phyloP scores from a whole-genome alignment of 169 alveolate genomes.

The Eimeria brunetti region DNA sequence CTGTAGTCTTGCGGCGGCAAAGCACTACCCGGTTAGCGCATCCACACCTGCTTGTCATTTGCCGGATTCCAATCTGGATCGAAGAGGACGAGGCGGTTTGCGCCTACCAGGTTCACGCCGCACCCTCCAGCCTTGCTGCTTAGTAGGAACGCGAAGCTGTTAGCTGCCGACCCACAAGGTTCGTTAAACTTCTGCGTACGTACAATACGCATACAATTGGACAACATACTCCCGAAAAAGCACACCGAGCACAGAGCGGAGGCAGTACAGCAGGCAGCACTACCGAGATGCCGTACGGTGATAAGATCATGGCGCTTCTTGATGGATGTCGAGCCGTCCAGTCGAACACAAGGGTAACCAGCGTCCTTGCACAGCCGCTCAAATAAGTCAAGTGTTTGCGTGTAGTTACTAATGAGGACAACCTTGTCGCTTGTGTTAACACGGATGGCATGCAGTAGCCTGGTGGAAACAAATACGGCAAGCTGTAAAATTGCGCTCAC shows the following conservation, averaged over 20 bases:
- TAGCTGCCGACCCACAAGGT: slow-evolving; percentile 85
- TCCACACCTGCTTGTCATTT: slow-evolving; percentile 96
- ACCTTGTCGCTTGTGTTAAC: slow-evolving; percentile 91
- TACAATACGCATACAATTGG: not conserved
- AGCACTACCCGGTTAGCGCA: not conserved
- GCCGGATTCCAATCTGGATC: slow-evolving; percentile 99
- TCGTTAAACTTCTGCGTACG: slow-evolving; percentile 88
- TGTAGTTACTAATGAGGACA: slow-evolving; percentile 94
- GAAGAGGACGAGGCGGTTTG: slow-evolving; percentile 96
- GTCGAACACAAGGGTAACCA: slow-evolving; percentile 90
- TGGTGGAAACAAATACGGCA: not conserved
- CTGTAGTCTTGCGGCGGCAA: not conserved
- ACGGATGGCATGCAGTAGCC: slow-evolving; percentile 79
- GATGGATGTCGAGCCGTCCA: slow-evolving; percentile 94
- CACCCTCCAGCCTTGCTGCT: slow-evolving; percentile 99
- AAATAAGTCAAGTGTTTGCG: slow-evolving; percentile 94
- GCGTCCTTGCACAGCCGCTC: slow-evolving; percentile 91
- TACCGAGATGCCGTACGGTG: slow-evolving; percentile 81
- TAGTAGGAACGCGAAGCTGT: slow-evolving; percentile 94
- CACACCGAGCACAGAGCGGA: not conserved
- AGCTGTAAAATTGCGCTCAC: not conserved
- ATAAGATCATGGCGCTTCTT: slow-evolving; percentile 92
- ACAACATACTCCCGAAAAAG: not conserved
- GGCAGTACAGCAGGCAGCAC: not conserved
- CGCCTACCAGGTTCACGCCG: slow-evolving; percentile 98